Percentiles rank a stretch among this genome's conserved stretches.
phyloP scores from a whole-genome alignment of 352 stramenopile genomes.

The Pythium rishiriense region DNA sequence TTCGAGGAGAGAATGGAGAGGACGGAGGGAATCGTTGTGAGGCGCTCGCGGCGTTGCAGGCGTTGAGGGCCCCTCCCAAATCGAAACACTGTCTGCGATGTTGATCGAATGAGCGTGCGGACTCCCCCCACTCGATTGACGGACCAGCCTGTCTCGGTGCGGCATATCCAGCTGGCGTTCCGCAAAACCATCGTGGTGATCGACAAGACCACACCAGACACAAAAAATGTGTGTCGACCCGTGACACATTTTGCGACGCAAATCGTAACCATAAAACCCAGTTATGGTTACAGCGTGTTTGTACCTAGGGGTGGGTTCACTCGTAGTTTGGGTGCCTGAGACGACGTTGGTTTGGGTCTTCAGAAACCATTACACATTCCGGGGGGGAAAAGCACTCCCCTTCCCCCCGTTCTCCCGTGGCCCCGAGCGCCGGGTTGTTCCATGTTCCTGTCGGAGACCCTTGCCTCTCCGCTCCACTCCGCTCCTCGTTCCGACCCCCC shows the following conservation, averaged over 20 bases:
- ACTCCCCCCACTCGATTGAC: no score
- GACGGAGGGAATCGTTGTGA: no score
- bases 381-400: not conserved
- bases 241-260: not conserved
- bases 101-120: no score
- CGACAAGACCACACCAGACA: not conserved
- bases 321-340: not conserved
- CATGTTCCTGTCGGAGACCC: not conserved
- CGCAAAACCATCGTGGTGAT: not conserved
- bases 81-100: no score
- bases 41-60: no score
- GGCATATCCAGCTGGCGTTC: no score
- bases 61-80: no score
- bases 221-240: not conserved
- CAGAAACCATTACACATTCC: constrained; percentile 8
- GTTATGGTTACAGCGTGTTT: not conserved
- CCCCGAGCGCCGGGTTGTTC: not conserved
- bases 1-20: not conserved
- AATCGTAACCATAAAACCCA: not conserved
- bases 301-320: not conserved
- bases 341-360: not conserved
- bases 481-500: not conserved
- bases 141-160: not conserved
- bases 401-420: not conserved
- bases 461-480: not conserved